Evolutionary conservation across 768 basidiomycete species (phyloP).

Genomic region (Mycena rebaudengoi): DNA sequence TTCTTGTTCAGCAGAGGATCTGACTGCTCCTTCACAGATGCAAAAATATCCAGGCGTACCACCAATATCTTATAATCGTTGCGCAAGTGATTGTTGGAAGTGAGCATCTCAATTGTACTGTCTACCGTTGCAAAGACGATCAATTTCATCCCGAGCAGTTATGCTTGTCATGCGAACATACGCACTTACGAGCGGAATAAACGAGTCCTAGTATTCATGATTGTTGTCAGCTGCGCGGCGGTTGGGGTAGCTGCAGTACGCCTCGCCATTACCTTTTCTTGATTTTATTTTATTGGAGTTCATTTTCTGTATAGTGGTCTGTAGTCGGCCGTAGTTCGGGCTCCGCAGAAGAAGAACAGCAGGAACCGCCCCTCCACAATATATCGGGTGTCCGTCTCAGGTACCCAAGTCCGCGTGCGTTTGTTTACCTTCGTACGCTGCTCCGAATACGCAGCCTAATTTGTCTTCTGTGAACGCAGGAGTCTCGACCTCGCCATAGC

Average conservation of each 20-base stretch:
- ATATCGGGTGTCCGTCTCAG: slow-evolving; percentile 14
- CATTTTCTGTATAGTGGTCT: too few relatives aligned
- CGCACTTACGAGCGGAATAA: slow-evolving; percentile 26
- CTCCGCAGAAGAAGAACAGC: too few relatives aligned
- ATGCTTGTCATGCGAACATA: slow-evolving; percentile 27
- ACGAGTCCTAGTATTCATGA: slow-evolving; percentile 11
- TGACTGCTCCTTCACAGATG: too few relatives aligned
- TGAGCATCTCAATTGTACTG: background rate
- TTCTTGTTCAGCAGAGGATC: too few relatives aligned
- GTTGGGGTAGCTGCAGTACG: slow-evolving; percentile 12
- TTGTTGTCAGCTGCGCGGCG: background rate
- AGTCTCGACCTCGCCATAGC: slow-evolving; percentile 8
- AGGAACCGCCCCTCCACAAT: background rate
- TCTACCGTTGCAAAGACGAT: background rate
- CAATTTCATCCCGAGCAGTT: background rate
- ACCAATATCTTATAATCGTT: slow-evolving; percentile 19
- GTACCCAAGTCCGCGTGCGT: slow-evolving; percentile 13
- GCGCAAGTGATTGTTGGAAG: slow-evolving; percentile 12
- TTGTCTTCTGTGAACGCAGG: too few relatives aligned
- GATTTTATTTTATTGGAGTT: too few relatives aligned
- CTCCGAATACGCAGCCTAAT: background rate
- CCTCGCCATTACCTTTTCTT: background rate
- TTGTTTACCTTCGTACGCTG: background rate
- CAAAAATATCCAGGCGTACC: slow-evolving; percentile 6
- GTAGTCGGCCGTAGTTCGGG: background rate